Conservation (phyloP, 2,329 filamentous ascomycete species). For the Pezicula radicicola region DNA sequence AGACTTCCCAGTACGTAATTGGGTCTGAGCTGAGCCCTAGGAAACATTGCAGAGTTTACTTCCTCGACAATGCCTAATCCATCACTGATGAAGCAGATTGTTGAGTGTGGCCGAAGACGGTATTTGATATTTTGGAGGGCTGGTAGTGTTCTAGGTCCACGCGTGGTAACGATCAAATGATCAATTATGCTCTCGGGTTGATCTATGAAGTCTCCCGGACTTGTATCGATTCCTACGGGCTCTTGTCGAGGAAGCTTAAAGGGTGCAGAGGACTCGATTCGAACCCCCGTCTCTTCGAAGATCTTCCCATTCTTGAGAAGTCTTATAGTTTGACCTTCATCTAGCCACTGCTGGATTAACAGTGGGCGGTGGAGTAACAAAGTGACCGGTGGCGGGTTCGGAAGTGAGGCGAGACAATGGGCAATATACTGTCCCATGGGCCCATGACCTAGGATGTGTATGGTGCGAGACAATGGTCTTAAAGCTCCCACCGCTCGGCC, state of each 20-base stretch:
- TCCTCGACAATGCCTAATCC: constrained; percentile 82
- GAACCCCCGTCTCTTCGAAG: constrained; percentile 29
- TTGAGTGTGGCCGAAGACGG: constrained; percentile 64
- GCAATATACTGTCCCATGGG: constrained; percentile 64
- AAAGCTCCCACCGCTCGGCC: neutral
- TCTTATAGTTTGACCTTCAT: constrained; percentile 40
- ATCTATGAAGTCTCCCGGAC: constrained; percentile 15
- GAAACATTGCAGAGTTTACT: constrained; percentile 69
- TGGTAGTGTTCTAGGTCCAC: constrained; percentile 52
- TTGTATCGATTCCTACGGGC: constrained; percentile 8
- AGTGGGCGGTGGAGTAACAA: constrained; percentile 54
- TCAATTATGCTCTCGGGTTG: constrained; percentile 48
- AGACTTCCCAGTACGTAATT: constrained; percentile 58
- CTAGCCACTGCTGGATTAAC: constrained; percentile 42
- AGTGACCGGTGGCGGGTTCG: constrained; percentile 59
- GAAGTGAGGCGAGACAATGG: constrained; percentile 56
- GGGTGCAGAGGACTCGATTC: constrained; percentile 22
- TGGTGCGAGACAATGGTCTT: constrained; percentile 27
- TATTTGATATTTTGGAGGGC: constrained; percentile 60
- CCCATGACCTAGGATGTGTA: constrained; percentile 64
- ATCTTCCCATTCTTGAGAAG: constrained; percentile 41
- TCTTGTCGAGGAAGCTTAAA: neutral
- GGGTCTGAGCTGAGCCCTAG: constrained; percentile 61
- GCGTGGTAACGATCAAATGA: constrained; percentile 68
- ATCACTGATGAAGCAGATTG: constrained; percentile 74